Base-by-base conservation (phyloP, 2,329 filamentous ascomycete species). In the Albophoma yamanashiensis region DNA sequence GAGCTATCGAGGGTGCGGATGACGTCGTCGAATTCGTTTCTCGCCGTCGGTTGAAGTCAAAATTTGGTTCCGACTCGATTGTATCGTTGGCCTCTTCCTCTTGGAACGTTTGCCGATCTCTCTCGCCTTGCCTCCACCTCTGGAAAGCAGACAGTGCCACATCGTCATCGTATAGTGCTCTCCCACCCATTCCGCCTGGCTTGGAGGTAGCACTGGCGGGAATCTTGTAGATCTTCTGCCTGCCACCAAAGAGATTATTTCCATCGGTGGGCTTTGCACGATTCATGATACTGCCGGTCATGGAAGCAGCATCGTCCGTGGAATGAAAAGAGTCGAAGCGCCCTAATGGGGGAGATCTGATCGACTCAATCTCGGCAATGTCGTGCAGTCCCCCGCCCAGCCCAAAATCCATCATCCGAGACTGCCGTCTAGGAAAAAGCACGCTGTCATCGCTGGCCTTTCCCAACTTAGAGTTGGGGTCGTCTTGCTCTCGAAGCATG, bases 381-480 rank as follows among this genome's bases (percentile, higher is more conserved):
- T 97, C 92, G 22, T 85, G 80, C 4, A 97, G 79, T 0, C 75
- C 78, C 20, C 80, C 80, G 59, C 83, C 66, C 45, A 75, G 75
- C 15, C 87, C 86, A 68, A 89, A 90, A 61, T 95, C 86, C 70
- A 85, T 80, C 64, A 95, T 75, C 61, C 89, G 84, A 0, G 92
- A 96, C 64, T 89, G 87, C 59, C 91, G 84, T 68, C 91, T 92
- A 4, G 89, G 89, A 64, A 86, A 89, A 25, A 97, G 76, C 3
- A 97, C 92, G 66, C 92, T 97, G 73, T 97, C 93, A 70, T 97
- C 93, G 73, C 89, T 94, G 20, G 93, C 93, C 74, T 97, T 97
- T 61, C 93, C 93, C 39, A 97, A 82, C 71, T 92, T 89, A 2
- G 91, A 93, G 63, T 79, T 88, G 1, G 93, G 93, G 68, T 97